phyloP scores from a whole-genome alignment of 169 alveolate species.

The Plasmodium coatneyi region DNA sequence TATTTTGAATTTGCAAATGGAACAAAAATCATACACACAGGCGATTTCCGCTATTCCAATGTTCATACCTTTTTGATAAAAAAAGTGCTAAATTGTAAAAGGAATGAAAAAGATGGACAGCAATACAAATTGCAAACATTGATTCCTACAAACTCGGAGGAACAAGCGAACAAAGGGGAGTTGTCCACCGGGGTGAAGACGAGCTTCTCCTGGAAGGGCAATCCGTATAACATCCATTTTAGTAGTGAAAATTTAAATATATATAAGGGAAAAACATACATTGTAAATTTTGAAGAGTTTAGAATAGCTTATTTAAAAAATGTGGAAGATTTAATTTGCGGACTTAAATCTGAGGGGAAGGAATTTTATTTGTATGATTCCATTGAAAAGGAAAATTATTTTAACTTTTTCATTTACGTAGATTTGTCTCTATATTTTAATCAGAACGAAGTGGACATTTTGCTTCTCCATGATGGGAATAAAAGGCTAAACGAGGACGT shows the following conservation, averaged over 20 bases:
- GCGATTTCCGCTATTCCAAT: slow-evolving; percentile 75
- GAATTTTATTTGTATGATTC: slow-evolving; percentile 52
- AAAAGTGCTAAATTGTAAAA: slow-evolving; percentile 10
- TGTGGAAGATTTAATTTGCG: slow-evolving; percentile 19
- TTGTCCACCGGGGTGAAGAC: neutral
- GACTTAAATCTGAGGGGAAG: slow-evolving; percentile 9
- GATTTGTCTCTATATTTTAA: slow-evolving; percentile 61
- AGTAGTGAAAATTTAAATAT: slow-evolving; percentile 9
- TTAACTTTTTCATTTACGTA: slow-evolving; percentile 35
- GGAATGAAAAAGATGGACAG: neutral
- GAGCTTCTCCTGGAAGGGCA: slow-evolving; percentile 8
- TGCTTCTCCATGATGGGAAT: slow-evolving; percentile 7
- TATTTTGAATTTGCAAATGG: slow-evolving; percentile 69
- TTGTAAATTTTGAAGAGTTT: slow-evolving; percentile 42
- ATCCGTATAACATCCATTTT: slow-evolving; percentile 8
- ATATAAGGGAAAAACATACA: slow-evolving; percentile 12
- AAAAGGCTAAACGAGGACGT: slow-evolving; percentile 15
- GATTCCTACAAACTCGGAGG: neutral
- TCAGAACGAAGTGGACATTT: slow-evolving; percentile 49
- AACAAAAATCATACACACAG: slow-evolving; percentile 72
- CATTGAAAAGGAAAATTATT: slow-evolving; percentile 41
- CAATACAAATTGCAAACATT: neutral
- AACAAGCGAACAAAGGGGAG: neutral
- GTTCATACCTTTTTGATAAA: slow-evolving; percentile 61
- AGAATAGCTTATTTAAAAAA: slow-evolving; percentile 35